phyloP scores from a whole-genome alignment of 805 yeast genomes.

The Ogataea kodamae region DNA sequence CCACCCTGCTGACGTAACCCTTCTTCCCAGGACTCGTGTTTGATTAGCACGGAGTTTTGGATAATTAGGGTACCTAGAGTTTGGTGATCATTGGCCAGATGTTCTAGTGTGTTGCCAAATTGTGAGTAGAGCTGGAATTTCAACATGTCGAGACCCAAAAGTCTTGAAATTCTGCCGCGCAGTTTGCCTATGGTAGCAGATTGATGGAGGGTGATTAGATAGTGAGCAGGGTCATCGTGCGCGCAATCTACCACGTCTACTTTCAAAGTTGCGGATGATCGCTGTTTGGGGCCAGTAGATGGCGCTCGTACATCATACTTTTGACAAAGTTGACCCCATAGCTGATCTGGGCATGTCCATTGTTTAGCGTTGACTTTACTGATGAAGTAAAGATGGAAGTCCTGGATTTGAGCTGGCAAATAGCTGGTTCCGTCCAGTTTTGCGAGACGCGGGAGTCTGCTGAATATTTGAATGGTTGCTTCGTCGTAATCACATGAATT shows the following conservation, averaged over 20 bases:
- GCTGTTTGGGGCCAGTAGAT: too few species aligned
- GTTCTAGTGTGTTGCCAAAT: conserved; percentile 10
- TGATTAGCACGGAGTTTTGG: conserved; percentile 2
- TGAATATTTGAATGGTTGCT: conserved; percentile 19
- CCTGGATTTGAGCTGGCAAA: conserved; percentile 44
- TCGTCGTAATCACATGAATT: conserved; percentile 18
- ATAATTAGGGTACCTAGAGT: conserved; percentile 10
- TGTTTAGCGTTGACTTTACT: conserved; percentile 41
- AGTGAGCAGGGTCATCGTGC: conserved; percentile 8
- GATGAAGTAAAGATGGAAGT: conserved; percentile 68
- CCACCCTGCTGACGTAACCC: conserved; percentile 9
- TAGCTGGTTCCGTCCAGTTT: conserved; percentile 59
- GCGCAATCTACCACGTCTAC: conserved; percentile 1
- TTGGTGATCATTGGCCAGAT: conserved; percentile 23
- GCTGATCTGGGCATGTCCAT: conserved; percentile 27
- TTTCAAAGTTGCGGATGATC: not conserved
- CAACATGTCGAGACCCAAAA: conserved; percentile 23
- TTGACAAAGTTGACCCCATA: conserved; percentile 40
- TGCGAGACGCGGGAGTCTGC: conserved; percentile 29
- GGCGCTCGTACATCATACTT: conserved; percentile 30
- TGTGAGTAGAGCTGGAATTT: conserved; percentile 24
- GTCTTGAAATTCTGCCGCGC: conserved; percentile 30
- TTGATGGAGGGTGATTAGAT: conserved; percentile 25
- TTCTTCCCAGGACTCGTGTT: conserved; percentile 4
- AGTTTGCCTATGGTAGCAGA: conserved; percentile 38